Evolutionary conservation across 768 basidiomycete species (phyloP), one percentile per base, ranked within the genome.

Genomic region (Trametes maxima): DNA sequence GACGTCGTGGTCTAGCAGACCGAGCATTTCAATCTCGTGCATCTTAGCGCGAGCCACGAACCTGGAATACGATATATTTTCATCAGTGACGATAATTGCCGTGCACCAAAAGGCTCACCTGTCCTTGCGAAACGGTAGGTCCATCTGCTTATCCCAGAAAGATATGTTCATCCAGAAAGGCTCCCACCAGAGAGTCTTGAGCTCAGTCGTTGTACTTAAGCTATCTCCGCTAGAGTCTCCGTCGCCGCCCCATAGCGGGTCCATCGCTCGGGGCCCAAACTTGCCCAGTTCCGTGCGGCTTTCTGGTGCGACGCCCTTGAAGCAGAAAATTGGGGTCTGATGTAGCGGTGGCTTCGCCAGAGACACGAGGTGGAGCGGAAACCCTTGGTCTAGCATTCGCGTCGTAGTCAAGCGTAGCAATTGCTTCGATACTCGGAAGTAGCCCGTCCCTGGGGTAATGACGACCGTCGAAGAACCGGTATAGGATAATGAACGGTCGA

Each of bases 21-120:
- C 95, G 1, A 97, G 82, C 91, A 93, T 95, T 69, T 97, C 91
- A 40, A 97, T 94, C 70, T 95, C 92, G 68, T 94, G 92, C 94
- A 97, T 96, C 76, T 93, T 92, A n/a, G 92, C 94, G 33, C 96
- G 86, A 5, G 94, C 89, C 24, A 98, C 80, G 71, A 98, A 98
- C 62, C 96, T 95, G 65, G 40, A 59, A 33, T n/a, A 24, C 22
- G 28, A 37, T 33, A 44, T n/a, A n/a, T n/a, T n/a, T 60, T 25
- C 37, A 63, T 25, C 39, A 50, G 47, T 21, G 21, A 13, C 36
- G 14, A 49, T 2, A 10, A 1, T 2, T 3, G 17, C 11, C 0
- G 10, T 33, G 50, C 12, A 37, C 36, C 0, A 25, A 22, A 8
- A 2, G 2, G n/a, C 73, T 45, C 58, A 90, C 91, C 92, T 83